phyloP scores from a whole-genome alignment of 2,329 filamentous ascomycete genomes.

The Neofusicoccum ribis region DNA sequence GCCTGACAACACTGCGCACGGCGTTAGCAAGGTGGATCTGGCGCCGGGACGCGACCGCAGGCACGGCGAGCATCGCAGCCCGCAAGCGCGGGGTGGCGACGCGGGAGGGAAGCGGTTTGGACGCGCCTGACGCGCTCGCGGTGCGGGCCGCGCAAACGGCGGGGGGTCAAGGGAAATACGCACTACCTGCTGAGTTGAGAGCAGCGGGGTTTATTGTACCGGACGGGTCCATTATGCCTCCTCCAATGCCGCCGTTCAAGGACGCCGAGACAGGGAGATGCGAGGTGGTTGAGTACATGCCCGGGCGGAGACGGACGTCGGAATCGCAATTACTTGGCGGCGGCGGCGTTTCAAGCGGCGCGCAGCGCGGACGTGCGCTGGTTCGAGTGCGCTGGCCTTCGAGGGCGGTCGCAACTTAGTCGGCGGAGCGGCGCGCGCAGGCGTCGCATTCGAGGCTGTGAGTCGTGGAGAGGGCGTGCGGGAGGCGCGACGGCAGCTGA shows the following conservation, averaged over 20 bases:
- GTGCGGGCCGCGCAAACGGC: slow-evolving; percentile 4
- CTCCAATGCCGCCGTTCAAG: slow-evolving; percentile 41
- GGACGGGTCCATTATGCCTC: slow-evolving; percentile 41
- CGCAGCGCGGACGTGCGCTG: slow-evolving; percentile 12
- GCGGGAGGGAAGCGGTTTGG: neutral
- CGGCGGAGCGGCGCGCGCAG: neutral
- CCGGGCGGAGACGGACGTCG: slow-evolving; percentile 11
- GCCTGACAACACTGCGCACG: slow-evolving; percentile 32
- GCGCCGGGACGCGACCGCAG: neutral
- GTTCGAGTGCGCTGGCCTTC: neutral
- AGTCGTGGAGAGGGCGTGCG: neutral
- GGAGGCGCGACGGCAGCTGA: slow-evolving; percentile 13
- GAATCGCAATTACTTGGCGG: slow-evolving; percentile 15
- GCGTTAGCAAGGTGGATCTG: neutral
- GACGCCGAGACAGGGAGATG: slow-evolving; percentile 39
- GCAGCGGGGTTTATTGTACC: slow-evolving; percentile 45
- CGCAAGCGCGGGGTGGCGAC: neutral
- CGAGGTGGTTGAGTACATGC: slow-evolving; percentile 41
- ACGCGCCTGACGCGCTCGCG: slow-evolving; percentile 16
- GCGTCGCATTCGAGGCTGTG: slow-evolving; percentile 8
- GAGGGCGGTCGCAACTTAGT: neutral
- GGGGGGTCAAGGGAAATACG: slow-evolving; percentile 9
- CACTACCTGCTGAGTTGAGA: slow-evolving; percentile 40
- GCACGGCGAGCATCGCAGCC: neutral
- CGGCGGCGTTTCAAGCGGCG: slow-evolving; percentile 19